A percentile compares a stretch with the other conserved stretches of the same genome.
Conservation (phyloP, 306 rosid genomes). For the Ziziphus jujuba region DNA sequence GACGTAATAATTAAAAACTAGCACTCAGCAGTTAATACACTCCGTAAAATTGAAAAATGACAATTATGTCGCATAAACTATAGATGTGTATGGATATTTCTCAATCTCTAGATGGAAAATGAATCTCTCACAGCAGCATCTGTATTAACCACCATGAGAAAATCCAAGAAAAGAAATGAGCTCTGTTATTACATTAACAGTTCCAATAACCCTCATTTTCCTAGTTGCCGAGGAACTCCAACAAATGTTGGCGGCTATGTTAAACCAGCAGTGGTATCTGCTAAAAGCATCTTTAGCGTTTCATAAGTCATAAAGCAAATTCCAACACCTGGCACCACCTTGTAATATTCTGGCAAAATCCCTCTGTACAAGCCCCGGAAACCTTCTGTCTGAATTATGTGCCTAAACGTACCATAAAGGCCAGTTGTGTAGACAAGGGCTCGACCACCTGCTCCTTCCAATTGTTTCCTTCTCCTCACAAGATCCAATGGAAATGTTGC, state of each 20-base stretch:
- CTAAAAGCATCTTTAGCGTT: constrained; percentile 71
- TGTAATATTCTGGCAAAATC: constrained; percentile 92
- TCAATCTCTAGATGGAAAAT: constrained; percentile 57
- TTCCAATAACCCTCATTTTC: constrained; percentile 13
- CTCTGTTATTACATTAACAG: constrained; percentile 25
- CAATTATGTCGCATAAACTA: constrained; percentile 14
- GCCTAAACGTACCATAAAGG: constrained; percentile 65
- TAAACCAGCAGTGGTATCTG: constrained; percentile 40
- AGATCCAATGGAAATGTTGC: constrained; percentile 98
- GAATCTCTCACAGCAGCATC: constrained; percentile 38
- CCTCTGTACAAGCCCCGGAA: constrained; percentile 87
- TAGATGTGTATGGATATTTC: neutral
- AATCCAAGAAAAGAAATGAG: constrained; percentile 33
- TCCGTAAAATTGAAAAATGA: neutral
- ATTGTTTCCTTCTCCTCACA: constrained; percentile 90
- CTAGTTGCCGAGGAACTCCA: constrained; percentile 15
- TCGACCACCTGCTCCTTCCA: constrained; percentile 97
- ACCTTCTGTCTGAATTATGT: constrained; percentile 80
- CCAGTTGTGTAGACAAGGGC: constrained; percentile 85
- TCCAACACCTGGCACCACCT: constrained; percentile 98
- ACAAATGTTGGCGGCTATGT: constrained; percentile 25
- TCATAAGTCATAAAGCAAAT: constrained; percentile 98
- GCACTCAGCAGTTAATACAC: neutral
- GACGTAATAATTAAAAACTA: neutral
- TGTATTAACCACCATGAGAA: constrained; percentile 46